phyloP scores from a whole-genome alignment of 345 rosid genomes.

The Raphanus sativus region DNA sequence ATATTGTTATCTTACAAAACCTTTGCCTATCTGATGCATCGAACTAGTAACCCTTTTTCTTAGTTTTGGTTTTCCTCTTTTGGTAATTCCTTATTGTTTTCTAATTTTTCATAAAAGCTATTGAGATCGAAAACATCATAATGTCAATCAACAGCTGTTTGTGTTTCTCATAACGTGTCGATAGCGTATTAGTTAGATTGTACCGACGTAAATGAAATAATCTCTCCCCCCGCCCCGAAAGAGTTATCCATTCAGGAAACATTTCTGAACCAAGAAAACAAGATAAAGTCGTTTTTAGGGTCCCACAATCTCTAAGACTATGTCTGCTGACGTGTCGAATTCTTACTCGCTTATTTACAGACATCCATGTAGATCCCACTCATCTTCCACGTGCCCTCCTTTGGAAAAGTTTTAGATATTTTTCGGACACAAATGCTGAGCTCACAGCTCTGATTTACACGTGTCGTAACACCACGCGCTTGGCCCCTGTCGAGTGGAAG shows the following conservation, averaged over 20 bases:
- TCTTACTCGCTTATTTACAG: not conserved
- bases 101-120: no score
- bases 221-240: not conserved
- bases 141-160: not conserved
- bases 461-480: constrained; percentile 17
- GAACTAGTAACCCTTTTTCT: not conserved
- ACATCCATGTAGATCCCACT: constrained; percentile 19
- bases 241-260: constrained; percentile 34
- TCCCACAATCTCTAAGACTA: constrained; percentile 6
- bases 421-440: not conserved
- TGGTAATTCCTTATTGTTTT: not conserved
- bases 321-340: constrained; percentile 24
- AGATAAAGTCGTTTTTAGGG: constrained; percentile 17
- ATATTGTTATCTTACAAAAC: not conserved
- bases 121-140: not conserved
- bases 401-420: constrained; percentile 6
- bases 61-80: not conserved
- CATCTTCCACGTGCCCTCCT: constrained; percentile 7
- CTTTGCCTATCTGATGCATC: not conserved
- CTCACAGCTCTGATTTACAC: constrained; percentile 13
- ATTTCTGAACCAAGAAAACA: constrained; percentile 39
- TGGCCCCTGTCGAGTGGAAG: not conserved
- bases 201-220: constrained; percentile 18
- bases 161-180: not conserved
- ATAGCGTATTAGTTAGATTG: not conserved